phyloP scores from a whole-genome alignment of 306 rosid species.

The Prosopis cineraria region DNA sequence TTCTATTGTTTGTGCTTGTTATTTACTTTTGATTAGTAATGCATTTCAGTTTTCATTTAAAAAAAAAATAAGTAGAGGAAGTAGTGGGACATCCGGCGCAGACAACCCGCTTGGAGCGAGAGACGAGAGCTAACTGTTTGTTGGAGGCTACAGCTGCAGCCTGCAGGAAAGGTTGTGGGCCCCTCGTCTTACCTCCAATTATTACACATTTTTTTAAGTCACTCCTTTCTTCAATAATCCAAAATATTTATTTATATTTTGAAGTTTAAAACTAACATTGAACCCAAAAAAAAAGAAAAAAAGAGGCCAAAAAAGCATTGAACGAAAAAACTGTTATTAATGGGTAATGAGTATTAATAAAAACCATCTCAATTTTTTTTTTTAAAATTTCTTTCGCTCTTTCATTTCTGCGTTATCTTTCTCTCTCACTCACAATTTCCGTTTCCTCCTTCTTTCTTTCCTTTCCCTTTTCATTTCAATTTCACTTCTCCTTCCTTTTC shows the following conservation, averaged over 20 bases:
- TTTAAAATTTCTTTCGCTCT: neutral
- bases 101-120: neutral
- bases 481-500: neutral
- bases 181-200: neutral
- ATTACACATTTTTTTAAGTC: neutral
- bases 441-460: neutral
- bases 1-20: no score
- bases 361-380: neutral
- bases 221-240: neutral
- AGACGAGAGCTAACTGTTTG: neutral
- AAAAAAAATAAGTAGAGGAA: neutral
- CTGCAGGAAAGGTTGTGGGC: neutral
- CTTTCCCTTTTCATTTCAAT: neutral
- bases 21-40: no score
- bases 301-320: neutral
- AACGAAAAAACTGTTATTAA: no score
- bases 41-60: no score
- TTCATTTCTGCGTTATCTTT: neutral
- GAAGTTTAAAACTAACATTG: neutral
- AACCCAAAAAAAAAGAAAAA: no score
- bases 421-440: constrained; percentile 19
- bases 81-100: neutral
- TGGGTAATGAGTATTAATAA: no score
- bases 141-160: neutral
- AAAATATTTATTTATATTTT: neutral